These are phyloP conservation scores for Pythium periplocum DNA, from an alignment of 352 stramenopile species.

Conservation along the genomic window DNA sequence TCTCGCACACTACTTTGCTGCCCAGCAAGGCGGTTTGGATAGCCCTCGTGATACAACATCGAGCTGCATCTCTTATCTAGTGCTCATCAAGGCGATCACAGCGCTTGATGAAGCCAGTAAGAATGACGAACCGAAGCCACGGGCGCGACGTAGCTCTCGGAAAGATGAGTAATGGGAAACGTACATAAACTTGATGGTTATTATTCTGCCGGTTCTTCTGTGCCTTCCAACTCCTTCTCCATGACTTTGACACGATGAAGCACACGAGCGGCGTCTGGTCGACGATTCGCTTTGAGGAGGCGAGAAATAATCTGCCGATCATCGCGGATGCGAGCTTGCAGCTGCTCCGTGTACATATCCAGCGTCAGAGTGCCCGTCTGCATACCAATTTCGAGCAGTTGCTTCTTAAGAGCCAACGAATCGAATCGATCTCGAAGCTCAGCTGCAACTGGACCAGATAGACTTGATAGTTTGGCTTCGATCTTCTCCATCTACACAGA, in stretches of 20 bases:
- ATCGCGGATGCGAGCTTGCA: conserved; percentile 39
- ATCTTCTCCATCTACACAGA: conserved; percentile 53
- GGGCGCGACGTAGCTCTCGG: no score
- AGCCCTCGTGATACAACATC: background rate
- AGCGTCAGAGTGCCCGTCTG: conserved; percentile 72
- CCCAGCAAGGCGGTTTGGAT: background rate
- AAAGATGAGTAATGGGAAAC: no score
- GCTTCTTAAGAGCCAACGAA: conserved; percentile 68
- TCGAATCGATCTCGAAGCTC: conserved; percentile 57
- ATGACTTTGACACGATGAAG: conserved; percentile 74
- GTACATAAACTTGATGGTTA: background rate
- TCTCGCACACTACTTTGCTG: conserved; percentile 28
- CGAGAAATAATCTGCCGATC: conserved; percentile 45
- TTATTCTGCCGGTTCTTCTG: conserved; percentile 16
- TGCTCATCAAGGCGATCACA: conserved; percentile 26
- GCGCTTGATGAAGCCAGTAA: conserved; percentile 16
- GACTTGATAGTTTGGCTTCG: conserved; percentile 35
- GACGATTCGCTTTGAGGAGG: conserved; percentile 34
- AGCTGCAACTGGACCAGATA: conserved; percentile 25
- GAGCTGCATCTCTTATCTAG: conserved; percentile 14
- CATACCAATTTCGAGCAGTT: conserved; percentile 82
- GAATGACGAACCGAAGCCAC: background rate
- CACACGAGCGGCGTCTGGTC: conserved; percentile 58
- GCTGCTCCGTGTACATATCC: conserved; percentile 53
- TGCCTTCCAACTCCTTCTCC: conserved; percentile 61